Percentiles rank a stretch among this genome's conserved stretches.
These are phyloP conservation scores for Penicillium vulpinum DNA, from an alignment of 2,329 filamentous ascomycete species.

Conservation along the genomic window DNA sequence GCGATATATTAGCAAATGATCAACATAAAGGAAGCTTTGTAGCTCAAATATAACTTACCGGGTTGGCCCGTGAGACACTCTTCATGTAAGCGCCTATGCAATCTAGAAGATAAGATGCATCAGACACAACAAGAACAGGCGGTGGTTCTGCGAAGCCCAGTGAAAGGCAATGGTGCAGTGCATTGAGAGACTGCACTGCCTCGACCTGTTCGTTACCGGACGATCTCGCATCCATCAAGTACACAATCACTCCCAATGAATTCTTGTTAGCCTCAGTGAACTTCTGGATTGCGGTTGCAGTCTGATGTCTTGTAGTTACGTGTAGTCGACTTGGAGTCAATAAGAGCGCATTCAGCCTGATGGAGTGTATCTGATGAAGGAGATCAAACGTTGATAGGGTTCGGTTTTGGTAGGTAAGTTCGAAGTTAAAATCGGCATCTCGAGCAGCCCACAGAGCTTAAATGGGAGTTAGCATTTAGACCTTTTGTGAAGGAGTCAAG, in stretches of 20 bases:
- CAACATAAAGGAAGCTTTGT: background rate
- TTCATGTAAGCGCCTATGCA: conserved; percentile 4
- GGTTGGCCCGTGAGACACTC: background rate
- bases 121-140: background rate
- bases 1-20: background rate
- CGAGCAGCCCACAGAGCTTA: background rate
- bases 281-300: background rate
- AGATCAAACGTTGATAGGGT: background rate
- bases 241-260: background rate
- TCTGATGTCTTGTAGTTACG: background rate
- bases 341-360: background rate
- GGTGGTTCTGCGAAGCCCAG: background rate
- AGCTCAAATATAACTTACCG: background rate
- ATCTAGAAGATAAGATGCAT: conserved; percentile 3
- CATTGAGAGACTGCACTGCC: background rate
- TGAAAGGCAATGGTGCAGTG: conserved; percentile 3
- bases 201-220: background rate
- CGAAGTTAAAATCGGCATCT: background rate
- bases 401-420: background rate
- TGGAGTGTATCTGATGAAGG: background rate
- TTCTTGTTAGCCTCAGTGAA: background rate
- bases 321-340: background rate
- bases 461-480: background rate
- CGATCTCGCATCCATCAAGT: background rate
- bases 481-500: background rate